Conservation (phyloP, 176 grass and related monocot genomes). For the Hsuehochloa calcarea region DNA sequence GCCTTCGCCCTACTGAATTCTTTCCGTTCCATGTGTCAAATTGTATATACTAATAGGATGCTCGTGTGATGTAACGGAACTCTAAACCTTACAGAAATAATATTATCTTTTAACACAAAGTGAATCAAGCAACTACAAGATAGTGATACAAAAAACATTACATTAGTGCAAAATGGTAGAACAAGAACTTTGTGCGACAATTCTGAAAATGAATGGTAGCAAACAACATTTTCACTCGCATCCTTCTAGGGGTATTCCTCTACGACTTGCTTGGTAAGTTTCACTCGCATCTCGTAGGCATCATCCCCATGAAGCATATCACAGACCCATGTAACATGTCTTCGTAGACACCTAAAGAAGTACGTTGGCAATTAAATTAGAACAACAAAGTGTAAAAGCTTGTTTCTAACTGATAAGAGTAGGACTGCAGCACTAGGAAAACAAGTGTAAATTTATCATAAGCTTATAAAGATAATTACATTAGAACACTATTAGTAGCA, state of each 20-base stretch:
- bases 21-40: too few relatives aligned
- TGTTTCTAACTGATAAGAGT: background rate
- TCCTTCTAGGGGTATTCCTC: slow-evolving; percentile 99
- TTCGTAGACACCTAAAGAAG: slow-evolving; percentile 84
- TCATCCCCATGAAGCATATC: slow-evolving; percentile 94
- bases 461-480: background rate
- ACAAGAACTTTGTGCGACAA: too few relatives aligned
- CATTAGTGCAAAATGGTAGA: too few relatives aligned
- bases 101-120: too few relatives aligned
- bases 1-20: too few relatives aligned
- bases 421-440: background rate
- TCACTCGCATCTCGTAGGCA: slow-evolving; percentile 88
- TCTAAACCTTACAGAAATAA: too few relatives aligned
- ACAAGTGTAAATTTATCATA: background rate
- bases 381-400: background rate
- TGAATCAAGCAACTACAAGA: too few relatives aligned
- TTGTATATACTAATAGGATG: too few relatives aligned
- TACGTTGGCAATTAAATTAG: background rate
- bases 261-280: slow-evolving; percentile 87
- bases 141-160: too few relatives aligned
- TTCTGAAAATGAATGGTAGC: too few relatives aligned
- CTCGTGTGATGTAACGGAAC: too few relatives aligned
- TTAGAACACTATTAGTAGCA: background rate
- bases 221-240: background rate
- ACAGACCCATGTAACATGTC: slow-evolving; percentile 89